These are phyloP conservation scores for Dioszegia crocea DNA, from an alignment of 768 basidiomycete species.

Conservation along the genomic window DNA sequence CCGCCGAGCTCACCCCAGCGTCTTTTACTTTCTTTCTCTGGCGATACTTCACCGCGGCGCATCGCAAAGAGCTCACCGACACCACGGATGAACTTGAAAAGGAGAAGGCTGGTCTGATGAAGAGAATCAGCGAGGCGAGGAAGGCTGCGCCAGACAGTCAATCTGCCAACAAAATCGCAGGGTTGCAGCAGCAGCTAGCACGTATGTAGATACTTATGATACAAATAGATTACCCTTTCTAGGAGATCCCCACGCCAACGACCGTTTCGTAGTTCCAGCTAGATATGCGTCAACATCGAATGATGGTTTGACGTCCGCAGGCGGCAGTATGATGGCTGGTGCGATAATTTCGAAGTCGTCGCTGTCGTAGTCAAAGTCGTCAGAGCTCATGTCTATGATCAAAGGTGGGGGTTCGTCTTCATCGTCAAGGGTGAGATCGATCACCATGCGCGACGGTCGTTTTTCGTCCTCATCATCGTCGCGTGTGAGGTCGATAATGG, in stretches of 20 bases:
- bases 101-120: conserved; percentile 35
- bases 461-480: too few species aligned
- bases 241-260: too few species aligned
- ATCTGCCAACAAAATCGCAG: not conserved
- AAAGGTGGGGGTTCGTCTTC: not conserved
- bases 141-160: conserved; percentile 20
- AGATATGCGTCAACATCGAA: conserved; percentile 1
- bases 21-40: conserved; percentile 42
- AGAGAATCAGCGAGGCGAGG: conserved; percentile 27
- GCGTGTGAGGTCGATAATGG: not conserved
- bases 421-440: conserved; percentile 2
- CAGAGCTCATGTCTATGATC: not conserved
- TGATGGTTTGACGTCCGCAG: not conserved
- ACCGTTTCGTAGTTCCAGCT: not conserved
- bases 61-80: conserved; percentile 20
- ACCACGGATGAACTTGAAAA: conserved; percentile 25
- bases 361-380: not conserved
- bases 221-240: too few species aligned
- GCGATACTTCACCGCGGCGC: conserved; percentile 35
- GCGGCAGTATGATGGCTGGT: not conserved
- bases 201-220: too few species aligned
- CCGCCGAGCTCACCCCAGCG: conserved; percentile 13
- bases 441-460: not conserved
- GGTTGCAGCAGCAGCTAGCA: conserved; percentile 6
- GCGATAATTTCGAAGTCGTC: not conserved